Evolutionary conservation across 495 filamentous ascomycete genomes (phyloP), one percentile per base, ranked within the genome.

Genomic region (Glutinoglossum americanum): DNA sequence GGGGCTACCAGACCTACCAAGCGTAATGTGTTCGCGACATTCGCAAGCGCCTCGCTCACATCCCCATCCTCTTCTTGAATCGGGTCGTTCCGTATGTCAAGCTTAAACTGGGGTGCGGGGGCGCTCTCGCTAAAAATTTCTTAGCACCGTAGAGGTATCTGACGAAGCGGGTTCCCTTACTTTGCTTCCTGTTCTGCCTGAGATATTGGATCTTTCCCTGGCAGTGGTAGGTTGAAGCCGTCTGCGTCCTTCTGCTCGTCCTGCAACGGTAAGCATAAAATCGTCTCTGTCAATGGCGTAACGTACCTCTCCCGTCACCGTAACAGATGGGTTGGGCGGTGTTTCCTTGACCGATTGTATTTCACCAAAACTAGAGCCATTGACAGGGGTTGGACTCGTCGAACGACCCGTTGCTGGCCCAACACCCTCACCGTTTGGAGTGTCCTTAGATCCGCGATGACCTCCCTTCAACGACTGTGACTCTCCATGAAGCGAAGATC

Each of bases 51-150:
- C 47, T 85, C 83, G 68, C 92, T 81, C 1, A 87, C 87, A 66
- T 94, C 87, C 57, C 75, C 80, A 62, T 90, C 86, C 21, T 59
- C 57, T 23, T 60, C 59, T 30, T 81, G 81, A 57, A 99, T 93
- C 0, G 94, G 90, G 59, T 93, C 85, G 61, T 87, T 89, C 60
- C 87, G 77, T 61, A 99, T 99, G 59, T 83, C 92, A 27, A 99
- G 72, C 66, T 92, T 97, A 70, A 94, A 85, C 57, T 83, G 75
- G 27, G 80, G 74, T 21, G 59, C 13, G 53, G 86, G 83, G 39
- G 87, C 84, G 57, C 66, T 68, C 67, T 81, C 74, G 55, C 59
- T 61, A 60, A 69, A 44, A 27, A 25, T 6, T 53, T 41, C 39
- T 68, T 19, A 68, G 63, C 55, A 44, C 26, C 28, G 25, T 41